Conservation (phyloP, 139 green algal species). For the Zygnema circumcarinatum region DNA sequence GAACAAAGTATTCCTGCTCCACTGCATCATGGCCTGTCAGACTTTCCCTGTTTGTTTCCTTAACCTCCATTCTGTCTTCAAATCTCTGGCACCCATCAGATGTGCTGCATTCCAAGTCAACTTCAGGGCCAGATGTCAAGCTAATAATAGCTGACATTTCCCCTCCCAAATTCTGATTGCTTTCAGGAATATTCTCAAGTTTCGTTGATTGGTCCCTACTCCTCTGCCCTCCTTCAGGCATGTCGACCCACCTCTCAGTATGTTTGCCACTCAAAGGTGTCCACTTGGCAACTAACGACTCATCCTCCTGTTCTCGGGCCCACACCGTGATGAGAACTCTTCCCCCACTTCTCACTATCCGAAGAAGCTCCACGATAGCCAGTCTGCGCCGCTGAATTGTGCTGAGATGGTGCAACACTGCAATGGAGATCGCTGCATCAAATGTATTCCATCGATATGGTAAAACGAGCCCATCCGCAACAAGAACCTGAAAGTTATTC, state of each 20-base stretch:
- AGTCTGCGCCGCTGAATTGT: slow-evolving; percentile 67
- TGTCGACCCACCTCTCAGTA: slow-evolving; percentile 23
- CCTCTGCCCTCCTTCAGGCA: background rate
- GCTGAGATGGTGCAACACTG: slow-evolving; percentile 94
- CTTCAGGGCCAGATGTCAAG: background rate
- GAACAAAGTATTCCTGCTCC: slow-evolving; percentile 90
- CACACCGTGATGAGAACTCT: slow-evolving; percentile 80
- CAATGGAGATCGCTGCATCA: slow-evolving; percentile 94
- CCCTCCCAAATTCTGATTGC: background rate
- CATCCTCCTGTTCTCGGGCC: slow-evolving; percentile 90
- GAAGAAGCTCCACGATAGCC: slow-evolving; percentile 79
- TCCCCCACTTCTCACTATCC: slow-evolving; percentile 72
- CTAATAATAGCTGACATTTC: background rate
- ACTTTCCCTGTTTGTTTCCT: background rate
- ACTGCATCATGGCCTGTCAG: background rate
- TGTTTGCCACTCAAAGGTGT: slow-evolving; percentile 60
- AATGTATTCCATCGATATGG: slow-evolving; percentile 74
- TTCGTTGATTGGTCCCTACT: background rate
- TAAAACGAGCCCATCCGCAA: slow-evolving; percentile 82
- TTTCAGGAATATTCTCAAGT: background rate
- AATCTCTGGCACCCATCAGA: background rate
- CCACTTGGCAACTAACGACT: slow-evolving; percentile 88
- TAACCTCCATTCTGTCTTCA: background rate
- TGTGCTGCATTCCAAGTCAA: background rate
- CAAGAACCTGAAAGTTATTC: slow-evolving; percentile 74